Evolutionary conservation across 305 asterid genomes (phyloP).

Genomic region (Monarda citriodora): DNA sequence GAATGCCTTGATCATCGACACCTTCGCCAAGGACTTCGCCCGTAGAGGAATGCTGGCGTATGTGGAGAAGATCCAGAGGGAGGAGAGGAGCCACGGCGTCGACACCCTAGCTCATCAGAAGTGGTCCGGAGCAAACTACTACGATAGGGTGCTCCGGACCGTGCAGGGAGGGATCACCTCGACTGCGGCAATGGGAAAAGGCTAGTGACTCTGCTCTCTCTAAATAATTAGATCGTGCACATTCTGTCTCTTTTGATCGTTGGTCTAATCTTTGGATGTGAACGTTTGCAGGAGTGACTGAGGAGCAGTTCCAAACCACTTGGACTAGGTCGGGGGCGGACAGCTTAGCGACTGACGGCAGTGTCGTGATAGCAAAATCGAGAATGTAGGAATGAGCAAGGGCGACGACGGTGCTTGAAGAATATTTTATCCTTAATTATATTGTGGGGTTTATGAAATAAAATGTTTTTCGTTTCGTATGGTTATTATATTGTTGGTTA

Average conservation of each 20-base stretch:
- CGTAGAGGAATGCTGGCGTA: slow-evolving; percentile 92
- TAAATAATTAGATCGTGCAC: no score
- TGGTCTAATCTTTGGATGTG: neutral
- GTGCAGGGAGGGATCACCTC: slow-evolving; percentile 99
- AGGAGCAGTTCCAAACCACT: slow-evolving; percentile 87
- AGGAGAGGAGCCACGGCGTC: slow-evolving; percentile 84
- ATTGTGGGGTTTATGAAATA: slow-evolving; percentile 33
- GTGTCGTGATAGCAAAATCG: slow-evolving; percentile 79
- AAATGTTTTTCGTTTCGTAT: slow-evolving; percentile 13
- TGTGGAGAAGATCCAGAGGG: slow-evolving; percentile 94
- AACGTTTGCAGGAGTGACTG: slow-evolving; percentile 76
- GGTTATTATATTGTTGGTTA: slow-evolving; percentile 24
- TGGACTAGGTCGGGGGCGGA: slow-evolving; percentile 88
- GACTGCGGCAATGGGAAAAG: slow-evolving; percentile 99
- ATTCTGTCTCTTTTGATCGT: no score
- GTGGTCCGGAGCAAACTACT: slow-evolving; percentile 99
- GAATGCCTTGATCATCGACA: slow-evolving; percentile 77
- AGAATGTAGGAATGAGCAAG: slow-evolving; percentile 51
- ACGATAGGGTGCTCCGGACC: slow-evolving; percentile 87
- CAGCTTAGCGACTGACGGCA: slow-evolving; percentile 52
- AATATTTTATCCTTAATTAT: slow-evolving; percentile 18
- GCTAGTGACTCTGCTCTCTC: slow-evolving; percentile 16
- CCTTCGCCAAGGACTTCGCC: slow-evolving; percentile 85
- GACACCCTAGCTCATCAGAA: slow-evolving; percentile 98
- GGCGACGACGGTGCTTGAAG: slow-evolving; percentile 10